phyloP scores from a whole-genome alignment of 352 stramenopile species.

The Phytopythium helicoides region DNA sequence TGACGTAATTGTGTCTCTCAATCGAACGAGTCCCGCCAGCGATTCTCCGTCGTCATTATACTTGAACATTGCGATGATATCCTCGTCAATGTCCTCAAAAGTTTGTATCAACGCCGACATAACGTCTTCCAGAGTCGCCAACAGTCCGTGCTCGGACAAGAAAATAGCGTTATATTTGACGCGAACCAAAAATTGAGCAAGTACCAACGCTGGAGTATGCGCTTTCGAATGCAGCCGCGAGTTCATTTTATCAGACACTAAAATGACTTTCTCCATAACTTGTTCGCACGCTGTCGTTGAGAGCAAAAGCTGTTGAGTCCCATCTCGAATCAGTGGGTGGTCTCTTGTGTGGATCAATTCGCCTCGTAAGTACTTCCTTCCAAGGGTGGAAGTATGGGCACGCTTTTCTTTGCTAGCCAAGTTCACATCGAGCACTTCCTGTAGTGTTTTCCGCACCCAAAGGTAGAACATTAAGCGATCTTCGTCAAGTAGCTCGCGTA shows the following conservation, averaged over 20 bases:
- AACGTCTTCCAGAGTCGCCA: constrained; percentile 28
- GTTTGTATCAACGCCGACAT: constrained; percentile 39
- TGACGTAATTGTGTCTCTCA: constrained; percentile 66
- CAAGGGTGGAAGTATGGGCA: constrained; percentile 37
- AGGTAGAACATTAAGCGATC: constrained; percentile 69
- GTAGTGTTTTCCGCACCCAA: constrained; percentile 36
- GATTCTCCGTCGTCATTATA: constrained; percentile 82
- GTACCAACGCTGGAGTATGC: constrained; percentile 14
- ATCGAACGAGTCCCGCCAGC: constrained; percentile 53
- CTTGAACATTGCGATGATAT: constrained; percentile 80
- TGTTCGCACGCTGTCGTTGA: constrained; percentile 35
- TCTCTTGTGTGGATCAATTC: constrained; percentile 25
- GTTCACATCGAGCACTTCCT: constrained; percentile 53
- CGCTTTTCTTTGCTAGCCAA: constrained; percentile 61
- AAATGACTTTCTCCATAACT: constrained; percentile 44
- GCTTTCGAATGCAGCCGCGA: background rate
- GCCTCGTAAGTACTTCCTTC: constrained; percentile 41
- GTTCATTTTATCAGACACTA: constrained; percentile 1
- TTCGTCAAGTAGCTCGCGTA: constrained; percentile 68
- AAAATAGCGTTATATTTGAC: constrained; percentile 29
- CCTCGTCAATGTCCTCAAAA: constrained; percentile 56
- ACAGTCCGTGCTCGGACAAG: background rate
- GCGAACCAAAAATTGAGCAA: constrained; percentile 41
- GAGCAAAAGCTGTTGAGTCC: constrained; percentile 52
- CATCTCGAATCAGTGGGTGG: constrained; percentile 57